Evolutionary conservation across 2,329 filamentous ascomycete genomes (phyloP), one percentile per base, ranked within the genome.

Genomic region (Parastagonospora avenae): DNA sequence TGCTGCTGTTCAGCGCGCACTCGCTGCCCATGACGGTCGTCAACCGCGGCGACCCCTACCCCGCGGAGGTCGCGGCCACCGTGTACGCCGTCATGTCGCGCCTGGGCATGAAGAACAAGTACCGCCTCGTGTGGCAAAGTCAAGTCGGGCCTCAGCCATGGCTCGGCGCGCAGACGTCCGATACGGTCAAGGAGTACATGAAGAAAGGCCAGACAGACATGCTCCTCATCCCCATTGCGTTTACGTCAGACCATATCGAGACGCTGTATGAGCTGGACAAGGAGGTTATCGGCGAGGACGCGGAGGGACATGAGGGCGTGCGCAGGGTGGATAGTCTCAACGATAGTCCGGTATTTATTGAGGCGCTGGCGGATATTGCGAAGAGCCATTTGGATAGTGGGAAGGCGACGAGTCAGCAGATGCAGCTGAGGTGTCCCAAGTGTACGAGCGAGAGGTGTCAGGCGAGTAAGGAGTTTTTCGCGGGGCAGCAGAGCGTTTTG

Each of bases 211-310:
- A 97, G 68, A 96, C 88, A 48, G 92, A 99, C 69, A 81, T 99
- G 47, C 81, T 97, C 1, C 81, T 99, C 6, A 91, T 99, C 48
- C 94, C 94, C 0, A 95, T 99, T 59, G 94, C 94, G 5, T 99
- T 99, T 72, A 99, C 94, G 0, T 96, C 91, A n/a, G 94, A 99
- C 67, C 94, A 99, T 71, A 99, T 99, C 62, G 94, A 99, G 77
- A 99, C 94, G 0, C 80, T 99, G 1, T 97, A 88, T 72, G 94
- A 99, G 74, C 79, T 99, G 45, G 94, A 99, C 72, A 82, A 91
- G 64, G 94, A 99, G 76, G 91, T 99, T 33, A 97, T 99, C 67
- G 89, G 91, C 50, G 92, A 96, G 74, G 68, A 70, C 31, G 91
- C 84, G 1, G 86, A 70, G 37, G 71, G 74, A 6, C 76, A 80